Evolutionary conservation across 352 stramenopile species (phyloP).

Genomic region (Albugo laibachii): DNA sequence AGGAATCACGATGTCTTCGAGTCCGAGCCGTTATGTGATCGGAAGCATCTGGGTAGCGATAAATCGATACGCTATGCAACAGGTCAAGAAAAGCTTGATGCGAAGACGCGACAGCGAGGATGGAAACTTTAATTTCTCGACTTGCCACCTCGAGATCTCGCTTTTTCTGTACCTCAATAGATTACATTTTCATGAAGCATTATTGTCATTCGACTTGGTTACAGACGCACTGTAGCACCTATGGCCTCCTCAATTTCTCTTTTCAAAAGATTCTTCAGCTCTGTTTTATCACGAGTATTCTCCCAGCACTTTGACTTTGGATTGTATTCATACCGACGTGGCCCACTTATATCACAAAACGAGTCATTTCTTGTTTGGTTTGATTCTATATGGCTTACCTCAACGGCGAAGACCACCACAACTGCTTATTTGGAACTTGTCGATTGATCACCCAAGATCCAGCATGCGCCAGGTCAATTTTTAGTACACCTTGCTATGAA

Average conservation of each 20-base stretch:
- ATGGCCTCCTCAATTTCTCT: constrained; percentile 59
- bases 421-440: constrained; percentile 92
- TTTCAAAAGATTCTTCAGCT: constrained; percentile 50
- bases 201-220: constrained; percentile 3
- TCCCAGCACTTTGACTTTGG: constrained; percentile 39
- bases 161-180: no score
- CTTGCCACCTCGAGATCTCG: no score
- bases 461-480: constrained; percentile 82
- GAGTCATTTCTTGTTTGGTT: not conserved
- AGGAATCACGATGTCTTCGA: no score
- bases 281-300: constrained; percentile 59
- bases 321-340: constrained; percentile 81
- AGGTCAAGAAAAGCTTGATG: no score
- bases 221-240: constrained; percentile 64
- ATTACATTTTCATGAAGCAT: not conserved
- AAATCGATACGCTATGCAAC: no score
- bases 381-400: constrained; percentile 14
- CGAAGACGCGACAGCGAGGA: no score
- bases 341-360: constrained; percentile 21
- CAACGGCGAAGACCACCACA: constrained; percentile 94
- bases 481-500: constrained; percentile 87
- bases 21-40: no score
- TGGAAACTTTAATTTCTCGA: no score
- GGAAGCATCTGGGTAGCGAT: no score
- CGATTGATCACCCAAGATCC: constrained; percentile 97